A percentile compares a stretch with the other conserved stretches of the same genome.
phyloP scores from a whole-genome alignment of 352 stramenopile species.

The Globisporangium alternatum region DNA sequence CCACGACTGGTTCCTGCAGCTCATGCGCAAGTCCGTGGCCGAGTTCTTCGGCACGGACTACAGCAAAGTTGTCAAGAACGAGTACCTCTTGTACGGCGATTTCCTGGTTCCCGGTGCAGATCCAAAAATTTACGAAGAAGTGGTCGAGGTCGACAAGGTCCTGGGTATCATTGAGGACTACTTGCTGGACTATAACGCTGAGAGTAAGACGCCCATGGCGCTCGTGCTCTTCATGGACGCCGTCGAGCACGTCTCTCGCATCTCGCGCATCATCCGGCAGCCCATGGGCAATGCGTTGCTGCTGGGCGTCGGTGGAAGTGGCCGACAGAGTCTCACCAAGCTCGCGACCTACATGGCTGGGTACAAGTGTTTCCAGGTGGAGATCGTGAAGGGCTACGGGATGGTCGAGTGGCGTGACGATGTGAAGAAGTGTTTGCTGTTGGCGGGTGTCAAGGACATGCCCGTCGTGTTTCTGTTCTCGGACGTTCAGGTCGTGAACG shows the following conservation, averaged over 20 bases:
- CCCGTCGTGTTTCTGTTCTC: conserved; percentile 93
- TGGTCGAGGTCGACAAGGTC: conserved; percentile 82
- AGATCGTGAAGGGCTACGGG: conserved; percentile 94
- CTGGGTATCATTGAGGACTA: conserved; percentile 88
- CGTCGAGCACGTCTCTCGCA: conserved; percentile 82
- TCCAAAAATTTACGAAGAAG: conserved; percentile 87
- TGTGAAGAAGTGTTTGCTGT: conserved; percentile 88
- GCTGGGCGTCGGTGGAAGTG: conserved; percentile 91
- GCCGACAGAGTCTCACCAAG: conserved; percentile 90
- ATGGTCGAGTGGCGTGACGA: conserved; percentile 92
- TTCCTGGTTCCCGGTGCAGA: conserved; percentile 80
- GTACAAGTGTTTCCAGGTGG: conserved; percentile 93
- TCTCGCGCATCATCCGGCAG: conserved; percentile 78
- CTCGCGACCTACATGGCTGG: conserved; percentile 92
- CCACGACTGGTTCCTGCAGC: conserved; percentile 87
- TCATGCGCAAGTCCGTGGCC: conserved; percentile 63
- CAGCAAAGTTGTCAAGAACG: conserved; percentile 66
- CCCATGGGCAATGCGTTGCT: conserved; percentile 89
- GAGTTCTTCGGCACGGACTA: conserved; percentile 85
- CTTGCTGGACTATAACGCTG: conserved; percentile 88
- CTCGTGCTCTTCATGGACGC: conserved; percentile 89
- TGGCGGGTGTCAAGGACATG: conserved; percentile 90
- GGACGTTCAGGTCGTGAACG: conserved; percentile 93
- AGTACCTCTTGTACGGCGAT: conserved; percentile 77
- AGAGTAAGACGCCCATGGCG: conserved; percentile 90